A percentile compares a stretch with the other conserved stretches of the same genome.
Conservation (phyloP, 305 asterid genomes). For the Fraxinus nigra region DNA sequence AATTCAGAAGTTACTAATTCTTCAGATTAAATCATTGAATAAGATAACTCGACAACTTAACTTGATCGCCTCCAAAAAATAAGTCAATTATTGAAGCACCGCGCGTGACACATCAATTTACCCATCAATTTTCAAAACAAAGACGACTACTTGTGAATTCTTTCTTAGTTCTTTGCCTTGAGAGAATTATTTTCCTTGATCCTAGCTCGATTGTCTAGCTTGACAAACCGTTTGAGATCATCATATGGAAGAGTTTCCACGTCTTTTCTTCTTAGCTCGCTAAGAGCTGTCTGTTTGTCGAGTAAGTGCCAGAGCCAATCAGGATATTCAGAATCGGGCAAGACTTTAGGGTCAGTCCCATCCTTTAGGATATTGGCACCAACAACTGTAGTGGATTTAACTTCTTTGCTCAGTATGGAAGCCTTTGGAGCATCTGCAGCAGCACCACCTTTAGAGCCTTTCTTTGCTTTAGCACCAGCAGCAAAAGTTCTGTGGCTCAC, state of each 20-base stretch:
- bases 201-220: constrained; percentile 86
- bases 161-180: constrained; percentile 62
- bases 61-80: neutral
- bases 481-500: too few species aligned
- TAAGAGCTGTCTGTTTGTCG: constrained; percentile 62
- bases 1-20: too few species aligned
- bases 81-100: neutral
- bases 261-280: constrained; percentile 72
- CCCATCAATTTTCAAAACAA: too few species aligned
- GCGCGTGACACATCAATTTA: too few species aligned
- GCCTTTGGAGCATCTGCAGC: too few species aligned
- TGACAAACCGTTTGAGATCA: constrained; percentile 76
- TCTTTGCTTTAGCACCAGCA: too few species aligned
- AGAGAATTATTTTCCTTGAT: constrained; percentile 80
- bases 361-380: constrained; percentile 34
- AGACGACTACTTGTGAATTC: neutral
- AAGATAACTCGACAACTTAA: neutral
- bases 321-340: constrained; percentile 78
- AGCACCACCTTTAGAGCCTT: constrained; percentile 14
- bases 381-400: constrained; percentile 35
- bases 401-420: too few species aligned
- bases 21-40: too few species aligned
- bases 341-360: constrained; percentile 68
- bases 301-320: constrained; percentile 82
- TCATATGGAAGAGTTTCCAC: constrained; percentile 57